Evolutionary conservation across 352 stramenopile genomes (phyloP), one percentile per base, ranked within the genome.

Genomic region (Pythium insidiosum): DNA sequence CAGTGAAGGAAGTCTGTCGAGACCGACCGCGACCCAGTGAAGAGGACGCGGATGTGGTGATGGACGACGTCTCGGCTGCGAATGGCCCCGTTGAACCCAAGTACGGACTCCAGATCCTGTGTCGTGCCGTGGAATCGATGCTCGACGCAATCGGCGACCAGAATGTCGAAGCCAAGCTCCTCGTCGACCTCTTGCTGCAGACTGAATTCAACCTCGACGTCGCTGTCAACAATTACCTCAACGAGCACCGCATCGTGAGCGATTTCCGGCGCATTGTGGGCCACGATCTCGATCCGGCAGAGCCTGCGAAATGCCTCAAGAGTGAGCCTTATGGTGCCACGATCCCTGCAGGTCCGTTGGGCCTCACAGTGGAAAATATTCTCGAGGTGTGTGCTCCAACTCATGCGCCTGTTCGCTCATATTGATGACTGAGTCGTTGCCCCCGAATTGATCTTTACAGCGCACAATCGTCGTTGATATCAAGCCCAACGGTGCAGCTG

Each of bases 391-490:
- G 60, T 30, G 10, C 11, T 29, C n/a, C n/a, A n/a, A n/a, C n/a
- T n/a, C n/a, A n/a, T n/a, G n/a, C n/a, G n/a, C n/a, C n/a, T n/a
- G n/a, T 18, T 37, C 11, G 38, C 19, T 37, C 18, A 23, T 25
- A n/a, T 39, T 39, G 13, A 39, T 50, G n/a, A n/a, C n/a, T n/a
- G n/a, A n/a, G n/a, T n/a, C n/a, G n/a, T n/a, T n/a, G n/a, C n/a
- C n/a, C n/a, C n/a, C n/a, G 19, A n/a, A 23, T 42, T 29, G 16
- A 2, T 10, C 2, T 28, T 18, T 50, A 21, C 40, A 73, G 64
- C 68, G 82, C 41, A 94, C 82, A n/a, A 88, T 94, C 35, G 76
- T 94, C 26, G 82, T 94, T 16, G 80, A 92, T 31, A 91, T 94
- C 47, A 94, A 92, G 62, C 63, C 77, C 26, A 72, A 71, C 22